phyloP scores from a whole-genome alignment of 2,329 filamentous ascomycete genomes.

The Claviceps africana region DNA sequence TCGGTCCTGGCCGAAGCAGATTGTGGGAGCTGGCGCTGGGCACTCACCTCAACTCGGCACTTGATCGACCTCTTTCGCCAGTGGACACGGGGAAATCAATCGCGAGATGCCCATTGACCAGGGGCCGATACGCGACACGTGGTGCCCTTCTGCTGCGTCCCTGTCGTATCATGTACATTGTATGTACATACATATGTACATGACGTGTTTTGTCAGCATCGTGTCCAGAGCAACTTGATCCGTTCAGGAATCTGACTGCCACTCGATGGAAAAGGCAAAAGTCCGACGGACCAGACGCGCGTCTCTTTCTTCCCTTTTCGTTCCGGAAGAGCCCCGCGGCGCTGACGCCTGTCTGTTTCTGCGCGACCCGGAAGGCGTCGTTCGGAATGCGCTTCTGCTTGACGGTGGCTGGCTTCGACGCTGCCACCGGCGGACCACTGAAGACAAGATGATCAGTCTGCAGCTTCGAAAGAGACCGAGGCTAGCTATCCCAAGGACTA shows the following conservation, averaged over 20 bases:
- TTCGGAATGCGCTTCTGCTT: not conserved
- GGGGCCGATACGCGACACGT: not conserved
- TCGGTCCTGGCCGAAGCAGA: not conserved
- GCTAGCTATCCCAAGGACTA: not conserved
- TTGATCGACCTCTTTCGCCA: not conserved
- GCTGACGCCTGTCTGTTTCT: no score
- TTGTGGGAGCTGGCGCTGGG: not conserved
- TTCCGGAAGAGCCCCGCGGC: no score
- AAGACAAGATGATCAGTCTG: not conserved
- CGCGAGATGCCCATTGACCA: not conserved
- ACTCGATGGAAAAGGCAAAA: no score
- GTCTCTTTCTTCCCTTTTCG: no score
- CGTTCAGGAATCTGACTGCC: no score
- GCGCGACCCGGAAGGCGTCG: not conserved
- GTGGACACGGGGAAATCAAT: not conserved
- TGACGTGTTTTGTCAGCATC: not conserved
- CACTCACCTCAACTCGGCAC: not conserved
- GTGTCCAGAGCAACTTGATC: not conserved
- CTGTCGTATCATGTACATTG: no score
- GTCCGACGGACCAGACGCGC: no score
- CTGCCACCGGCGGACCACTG: no score
- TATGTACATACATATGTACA: not conserved
- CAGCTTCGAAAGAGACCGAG: not conserved
- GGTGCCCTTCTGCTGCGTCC: not conserved
- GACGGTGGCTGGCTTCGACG: not conserved